Conservation (phyloP, 192 early-diverging fungal species). For the Haplosporangium gracile region DNA sequence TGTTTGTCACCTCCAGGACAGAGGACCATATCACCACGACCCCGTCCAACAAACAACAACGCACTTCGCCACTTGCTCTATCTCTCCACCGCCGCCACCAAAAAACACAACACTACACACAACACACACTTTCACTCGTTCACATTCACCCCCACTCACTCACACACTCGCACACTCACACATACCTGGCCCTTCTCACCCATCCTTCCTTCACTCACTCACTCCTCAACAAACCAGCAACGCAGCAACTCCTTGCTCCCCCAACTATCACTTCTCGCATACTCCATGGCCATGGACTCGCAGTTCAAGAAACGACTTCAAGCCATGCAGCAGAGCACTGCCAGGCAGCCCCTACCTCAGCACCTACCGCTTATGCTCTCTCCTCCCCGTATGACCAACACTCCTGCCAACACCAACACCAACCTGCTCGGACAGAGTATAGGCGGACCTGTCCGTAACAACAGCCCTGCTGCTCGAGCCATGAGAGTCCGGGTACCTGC, state of each 20-base stretch:
- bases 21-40: background rate
- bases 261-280: background rate
- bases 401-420: background rate
- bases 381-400: slow-evolving; percentile 5
- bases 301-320: slow-evolving; percentile 36
- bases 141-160: too few species aligned
- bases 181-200: background rate
- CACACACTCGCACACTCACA: background rate
- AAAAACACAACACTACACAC: background rate
- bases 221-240: background rate
- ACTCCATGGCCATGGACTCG: slow-evolving; percentile 4
- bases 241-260: background rate
- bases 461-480: slow-evolving; percentile 9
- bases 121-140: background rate
- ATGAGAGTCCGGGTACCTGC: slow-evolving; percentile 9
- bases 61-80: background rate
- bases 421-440: background rate
- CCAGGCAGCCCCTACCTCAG: background rate
- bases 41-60: background rate
- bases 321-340: slow-evolving; percentile 15
- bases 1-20: background rate
- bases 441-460: slow-evolving; percentile 21
- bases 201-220: background rate
- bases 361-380: slow-evolving; percentile 6
- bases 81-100: background rate